These are phyloP conservation scores for Penicillium concentricum DNA, from an alignment of 2,329 filamentous ascomycete genomes.

Conservation along the genomic window DNA sequence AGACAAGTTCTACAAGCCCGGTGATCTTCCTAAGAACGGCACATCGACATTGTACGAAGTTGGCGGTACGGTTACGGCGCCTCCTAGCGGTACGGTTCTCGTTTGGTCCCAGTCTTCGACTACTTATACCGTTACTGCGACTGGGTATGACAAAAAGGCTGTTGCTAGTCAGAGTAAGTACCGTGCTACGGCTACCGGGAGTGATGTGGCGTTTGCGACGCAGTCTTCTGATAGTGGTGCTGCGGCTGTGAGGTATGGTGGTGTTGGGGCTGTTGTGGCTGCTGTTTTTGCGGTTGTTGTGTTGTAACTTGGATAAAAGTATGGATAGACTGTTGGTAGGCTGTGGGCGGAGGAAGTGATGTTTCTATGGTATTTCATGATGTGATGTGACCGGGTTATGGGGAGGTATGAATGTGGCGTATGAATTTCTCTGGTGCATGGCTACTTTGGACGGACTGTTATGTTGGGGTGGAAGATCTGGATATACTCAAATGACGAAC, in stretches of 20 bases:
- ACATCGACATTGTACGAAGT: conserved; percentile 32
- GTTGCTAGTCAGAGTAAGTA: conserved; percentile 18
- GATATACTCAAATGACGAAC: neutral
- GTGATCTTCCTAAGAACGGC: conserved; percentile 26
- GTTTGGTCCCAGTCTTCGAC: conserved; percentile 35
- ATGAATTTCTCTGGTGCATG: neutral
- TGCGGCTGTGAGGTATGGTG: neutral
- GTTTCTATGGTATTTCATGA: neutral
- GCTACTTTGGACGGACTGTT: neutral
- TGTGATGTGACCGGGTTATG: neutral
- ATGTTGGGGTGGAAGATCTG: neutral
- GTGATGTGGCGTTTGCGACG: conserved; percentile 2
- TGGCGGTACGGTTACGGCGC: conserved; percentile 32
- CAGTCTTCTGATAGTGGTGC: conserved; percentile 10
- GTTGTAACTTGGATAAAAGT: conserved; percentile 5
- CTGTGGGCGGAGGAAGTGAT: neutral
- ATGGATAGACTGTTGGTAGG: neutral
- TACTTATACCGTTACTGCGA: conserved; percentile 40
- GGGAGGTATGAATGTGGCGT: neutral
- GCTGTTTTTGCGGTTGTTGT: conserved; percentile 7
- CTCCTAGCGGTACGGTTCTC: conserved; percentile 36
- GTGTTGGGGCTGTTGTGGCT: conserved; percentile 4
- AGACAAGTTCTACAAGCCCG: conserved; percentile 25
- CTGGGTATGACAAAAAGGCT: conserved; percentile 23
- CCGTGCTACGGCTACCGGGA: conserved; percentile 17